phyloP scores from a whole-genome alignment of 306 rosid genomes.

The Cyamopsis tetragonoloba region DNA sequence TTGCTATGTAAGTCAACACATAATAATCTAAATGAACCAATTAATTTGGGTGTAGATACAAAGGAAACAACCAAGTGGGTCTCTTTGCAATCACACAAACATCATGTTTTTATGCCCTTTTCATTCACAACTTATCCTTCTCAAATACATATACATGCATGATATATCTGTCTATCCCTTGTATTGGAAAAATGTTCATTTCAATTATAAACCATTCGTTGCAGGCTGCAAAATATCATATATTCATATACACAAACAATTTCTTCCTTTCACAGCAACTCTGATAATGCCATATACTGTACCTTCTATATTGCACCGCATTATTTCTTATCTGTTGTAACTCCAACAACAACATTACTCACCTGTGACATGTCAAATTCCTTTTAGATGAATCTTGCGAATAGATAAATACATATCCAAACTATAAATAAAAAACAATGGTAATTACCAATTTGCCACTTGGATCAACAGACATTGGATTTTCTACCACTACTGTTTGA shows the following conservation, averaged over 20 bases:
- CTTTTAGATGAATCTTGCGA: background rate
- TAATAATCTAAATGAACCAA: slow-evolving; percentile 37
- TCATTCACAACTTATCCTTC: slow-evolving; percentile 12
- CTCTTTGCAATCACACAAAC: slow-evolving; percentile 22
- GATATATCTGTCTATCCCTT: slow-evolving; percentile 26
- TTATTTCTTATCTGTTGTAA: slow-evolving; percentile 83
- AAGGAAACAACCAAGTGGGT: background rate
- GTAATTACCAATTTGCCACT: slow-evolving; percentile 87
- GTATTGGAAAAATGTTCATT: slow-evolving; percentile 15
- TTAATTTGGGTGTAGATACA: slow-evolving; percentile 13
- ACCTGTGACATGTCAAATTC: slow-evolving; percentile 55
- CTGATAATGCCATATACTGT: slow-evolving; percentile 22
- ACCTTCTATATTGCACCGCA: slow-evolving; percentile 7
- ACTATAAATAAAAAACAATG: background rate
- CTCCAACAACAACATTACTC: slow-evolving; percentile 95
- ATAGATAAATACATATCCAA: background rate
- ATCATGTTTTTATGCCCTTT: slow-evolving; percentile 24
- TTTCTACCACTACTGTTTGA: slow-evolving; percentile 95
- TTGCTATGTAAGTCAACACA: slow-evolving; percentile 5
- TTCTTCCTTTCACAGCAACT: slow-evolving; percentile 19
- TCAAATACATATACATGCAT: slow-evolving; percentile 30
- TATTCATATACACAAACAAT: slow-evolving; percentile 35
- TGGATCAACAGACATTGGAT: slow-evolving; percentile 92
- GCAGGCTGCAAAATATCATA: slow-evolving; percentile 27
- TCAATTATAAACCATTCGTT: slow-evolving; percentile 10